phyloP scores from a whole-genome alignment of 106 monocot genomes.

The Hemerocallis citrina region DNA sequence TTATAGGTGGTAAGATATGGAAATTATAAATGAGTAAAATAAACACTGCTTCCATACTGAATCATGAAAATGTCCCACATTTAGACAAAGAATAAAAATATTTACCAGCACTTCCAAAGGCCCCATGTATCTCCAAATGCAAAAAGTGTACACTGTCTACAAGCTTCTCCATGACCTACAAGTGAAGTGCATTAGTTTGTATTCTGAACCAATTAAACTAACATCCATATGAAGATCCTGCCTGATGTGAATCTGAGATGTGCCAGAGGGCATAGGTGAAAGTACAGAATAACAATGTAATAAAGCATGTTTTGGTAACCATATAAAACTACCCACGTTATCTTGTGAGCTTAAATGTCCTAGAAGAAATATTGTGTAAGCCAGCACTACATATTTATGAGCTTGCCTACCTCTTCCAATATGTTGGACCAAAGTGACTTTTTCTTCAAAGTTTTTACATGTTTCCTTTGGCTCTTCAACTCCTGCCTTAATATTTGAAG shows the following conservation, averaged over 20 bases:
- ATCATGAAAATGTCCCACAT: no score
- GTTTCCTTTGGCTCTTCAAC: conserved; percentile 82
- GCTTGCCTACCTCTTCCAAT: conserved; percentile 95
- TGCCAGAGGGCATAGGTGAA: no score
- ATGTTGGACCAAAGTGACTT: conserved; percentile 86
- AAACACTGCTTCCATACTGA: no score
- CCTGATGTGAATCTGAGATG: no score
- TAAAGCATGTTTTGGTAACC: background rate
- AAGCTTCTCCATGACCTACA: conserved; percentile 90
- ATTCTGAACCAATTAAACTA: background rate
- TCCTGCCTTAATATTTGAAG: conserved; percentile 91
- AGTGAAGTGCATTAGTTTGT: conserved; percentile 3
- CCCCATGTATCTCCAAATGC: conserved; percentile 72
- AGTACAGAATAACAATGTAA: background rate
- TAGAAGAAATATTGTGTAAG: conserved; percentile 2
- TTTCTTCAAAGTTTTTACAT: conserved; percentile 81
- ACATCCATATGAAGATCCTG: background rate
- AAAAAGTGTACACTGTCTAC: conserved; percentile 90
- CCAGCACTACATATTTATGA: conserved; percentile 24
- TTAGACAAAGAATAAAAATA: background rate
- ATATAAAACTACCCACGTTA: background rate
- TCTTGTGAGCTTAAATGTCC: background rate
- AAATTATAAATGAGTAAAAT: no score
- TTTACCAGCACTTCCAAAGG: conserved; percentile 79
- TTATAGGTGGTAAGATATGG: no score